Conservation (phyloP, 2,329 filamentous ascomycete species). For the Samsoniella hepiali region DNA sequence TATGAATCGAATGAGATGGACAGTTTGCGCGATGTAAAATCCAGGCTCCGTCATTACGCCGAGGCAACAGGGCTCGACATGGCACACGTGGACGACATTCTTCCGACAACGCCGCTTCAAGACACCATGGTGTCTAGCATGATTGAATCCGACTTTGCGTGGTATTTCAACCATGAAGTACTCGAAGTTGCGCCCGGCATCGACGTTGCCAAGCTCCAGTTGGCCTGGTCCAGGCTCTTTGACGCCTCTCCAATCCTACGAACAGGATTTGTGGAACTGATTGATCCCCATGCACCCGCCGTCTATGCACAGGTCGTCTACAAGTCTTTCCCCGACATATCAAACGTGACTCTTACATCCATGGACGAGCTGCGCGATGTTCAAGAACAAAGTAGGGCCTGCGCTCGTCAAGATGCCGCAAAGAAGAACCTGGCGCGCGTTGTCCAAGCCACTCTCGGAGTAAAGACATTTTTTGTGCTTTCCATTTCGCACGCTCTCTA, state of each 20-base stretch:
- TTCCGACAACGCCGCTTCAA: slow-evolving; percentile 80
- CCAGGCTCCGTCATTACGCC: background rate
- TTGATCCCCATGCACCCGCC: slow-evolving; percentile 53
- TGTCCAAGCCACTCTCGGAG: slow-evolving; percentile 35
- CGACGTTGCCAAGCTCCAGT: slow-evolving; percentile 53
- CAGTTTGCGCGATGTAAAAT: background rate
- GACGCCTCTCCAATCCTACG: slow-evolving; percentile 66
- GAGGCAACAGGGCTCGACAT: slow-evolving; percentile 6
- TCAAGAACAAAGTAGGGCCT: background rate
- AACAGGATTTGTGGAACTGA: slow-evolving; percentile 67
- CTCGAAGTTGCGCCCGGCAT: slow-evolving; percentile 55
- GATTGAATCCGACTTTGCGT: slow-evolving; percentile 66
- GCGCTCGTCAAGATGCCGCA: slow-evolving; percentile 37
- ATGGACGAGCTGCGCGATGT: slow-evolving; percentile 35
- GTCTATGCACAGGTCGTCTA: slow-evolving; percentile 50
- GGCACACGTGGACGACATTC: slow-evolving; percentile 50
- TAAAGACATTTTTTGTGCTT: slow-evolving; percentile 49
- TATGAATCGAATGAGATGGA: background rate
- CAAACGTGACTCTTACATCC: slow-evolving; percentile 25
- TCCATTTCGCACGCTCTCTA: slow-evolving; percentile 86
- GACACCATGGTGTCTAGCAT: slow-evolving; percentile 84
- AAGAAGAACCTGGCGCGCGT: slow-evolving; percentile 47
- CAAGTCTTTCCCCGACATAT: slow-evolving; percentile 25
- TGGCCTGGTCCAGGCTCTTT: slow-evolving; percentile 62
- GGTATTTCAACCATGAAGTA: slow-evolving; percentile 85